Percentiles rank a stretch among this genome's conserved stretches.
Evolutionary conservation across 148 eudicot species (phyloP).

Genomic region (Vaccinium darrowii): DNA sequence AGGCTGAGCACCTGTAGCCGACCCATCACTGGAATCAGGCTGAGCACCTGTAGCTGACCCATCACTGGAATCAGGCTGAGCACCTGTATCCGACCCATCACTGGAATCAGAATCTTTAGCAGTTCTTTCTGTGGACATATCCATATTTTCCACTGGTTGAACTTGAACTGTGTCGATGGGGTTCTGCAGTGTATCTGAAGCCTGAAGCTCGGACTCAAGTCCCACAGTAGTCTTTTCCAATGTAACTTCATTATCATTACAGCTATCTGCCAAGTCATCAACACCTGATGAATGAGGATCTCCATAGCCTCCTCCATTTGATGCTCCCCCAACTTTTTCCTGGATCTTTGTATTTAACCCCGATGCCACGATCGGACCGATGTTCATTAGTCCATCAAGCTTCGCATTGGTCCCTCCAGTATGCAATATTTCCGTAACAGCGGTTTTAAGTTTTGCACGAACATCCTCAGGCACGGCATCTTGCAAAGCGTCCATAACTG

Average conservation of each 20-base stretch:
- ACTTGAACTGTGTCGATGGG: slow-evolving; percentile 30
- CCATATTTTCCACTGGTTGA: slow-evolving; percentile 30
- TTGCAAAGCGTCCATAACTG: slow-evolving; percentile 76
- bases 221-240: slow-evolving; percentile 23
- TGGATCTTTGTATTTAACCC: slow-evolving; percentile 41
- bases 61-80: slow-evolving; percentile 28
- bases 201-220: slow-evolving; percentile 27
- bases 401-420: slow-evolving; percentile 54
- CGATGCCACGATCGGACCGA: slow-evolving; percentile 42
- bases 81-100: slow-evolving; percentile 32
- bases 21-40: slow-evolving; percentile 27
- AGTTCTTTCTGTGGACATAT: slow-evolving; percentile 28
- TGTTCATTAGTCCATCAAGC: slow-evolving; percentile 42
- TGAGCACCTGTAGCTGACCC: slow-evolving; percentile 28
- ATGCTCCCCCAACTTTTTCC: slow-evolving; percentile 25
- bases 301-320: slow-evolving; percentile 29
- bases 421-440: slow-evolving; percentile 71
- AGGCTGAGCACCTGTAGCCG: slow-evolving; percentile 27
- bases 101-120: slow-evolving; percentile 28
- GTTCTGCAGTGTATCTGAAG: slow-evolving; percentile 31
- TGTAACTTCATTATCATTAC: slow-evolving; percentile 24
- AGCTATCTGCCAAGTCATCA: slow-evolving; percentile 24
- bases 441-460: slow-evolving; percentile 73
- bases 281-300: slow-evolving; percentile 29
- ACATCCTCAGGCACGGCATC: slow-evolving; percentile 98